Evolutionary conservation across 768 basidiomycete genomes (phyloP), one percentile per base, ranked within the genome.

Genomic region (Leccinum subtestaceum): DNA sequence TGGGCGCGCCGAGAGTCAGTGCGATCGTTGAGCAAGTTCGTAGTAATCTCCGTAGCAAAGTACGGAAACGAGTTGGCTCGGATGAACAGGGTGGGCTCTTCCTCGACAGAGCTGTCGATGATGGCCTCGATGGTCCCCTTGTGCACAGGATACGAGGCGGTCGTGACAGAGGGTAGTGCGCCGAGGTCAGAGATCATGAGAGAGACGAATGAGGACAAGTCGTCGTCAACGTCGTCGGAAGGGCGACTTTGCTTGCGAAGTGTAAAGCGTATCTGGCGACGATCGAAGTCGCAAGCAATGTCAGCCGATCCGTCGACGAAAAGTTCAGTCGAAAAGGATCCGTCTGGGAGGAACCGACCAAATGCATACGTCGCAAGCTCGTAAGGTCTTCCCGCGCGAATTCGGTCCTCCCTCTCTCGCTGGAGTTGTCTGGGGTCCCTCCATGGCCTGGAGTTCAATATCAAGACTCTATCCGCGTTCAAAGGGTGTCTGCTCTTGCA

Each of bases 261-360:
- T 47, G 67, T 70, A 38, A 78, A 69, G 62, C 71, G 67, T 56
- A 78, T 60, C 15, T 60, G 59, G 40, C 60, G 69, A 12, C 60
- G 68, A 50, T 75, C 72, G 51, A 75, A 56, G 63, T 78, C 73
- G 65, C 76, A 77, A 59, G 75, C 68, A 60, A 78, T 68, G 32
- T 66, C 62, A 48, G 74, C 65, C 31, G 48, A 36, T 51, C 72
- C 76, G 43, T 58, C 47, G 19, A 60, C 64, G 17, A 60, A 53
- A 6, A 68, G 63, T 57, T 78, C 75, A 10, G 70, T 59, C 19
- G 75, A 72, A 59, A 77, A 77, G 2, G 67, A 60, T 1, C 70
- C 72, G 32, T 78, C 74, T 8, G 50, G 5, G 38, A 70, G 72
- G 52, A 77, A 74, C 12, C 69, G 77, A 1, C 76, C 76, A 52